These are phyloP conservation scores for Backusella psychrophila DNA, from an alignment of 192 early-diverging fungal species.

Conservation along the genomic window DNA sequence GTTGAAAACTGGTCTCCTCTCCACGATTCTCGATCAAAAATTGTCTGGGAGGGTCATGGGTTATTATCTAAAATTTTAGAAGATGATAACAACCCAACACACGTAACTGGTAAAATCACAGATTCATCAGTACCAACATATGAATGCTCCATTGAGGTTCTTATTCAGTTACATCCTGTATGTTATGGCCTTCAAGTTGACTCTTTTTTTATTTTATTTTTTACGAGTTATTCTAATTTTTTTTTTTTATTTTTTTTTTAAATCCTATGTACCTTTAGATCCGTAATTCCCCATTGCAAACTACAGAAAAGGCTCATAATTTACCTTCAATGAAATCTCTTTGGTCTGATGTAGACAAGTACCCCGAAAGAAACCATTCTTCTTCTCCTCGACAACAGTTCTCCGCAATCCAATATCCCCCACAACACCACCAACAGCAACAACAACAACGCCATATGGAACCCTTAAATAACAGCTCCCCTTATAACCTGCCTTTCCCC, in stretches of 20 bases:
- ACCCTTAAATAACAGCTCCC: background rate
- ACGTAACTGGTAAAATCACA: conserved; percentile 16
- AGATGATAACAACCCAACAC: conserved; percentile 3
- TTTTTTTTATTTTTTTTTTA: background rate
- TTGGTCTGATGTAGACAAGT: background rate
- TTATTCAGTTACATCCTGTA: conserved; percentile 33
- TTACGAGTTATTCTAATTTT: background rate
- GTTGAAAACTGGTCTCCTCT: conserved; percentile 8
- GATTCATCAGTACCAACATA: background rate
- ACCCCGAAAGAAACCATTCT: background rate
- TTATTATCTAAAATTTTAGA: conserved; percentile 25
- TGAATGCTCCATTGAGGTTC: conserved; percentile 16
- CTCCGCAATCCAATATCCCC: background rate
- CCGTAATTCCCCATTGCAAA: conserved; percentile 8
- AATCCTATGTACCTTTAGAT: background rate
- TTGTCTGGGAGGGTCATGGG: conserved; percentile 31
- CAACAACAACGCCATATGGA: background rate
- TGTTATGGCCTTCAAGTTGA: background rate
- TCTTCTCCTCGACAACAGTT: conserved; percentile 2
- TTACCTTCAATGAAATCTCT: conserved; percentile 13
- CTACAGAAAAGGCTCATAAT: conserved; percentile 3
- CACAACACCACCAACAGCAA: background rate
- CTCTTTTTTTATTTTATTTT: background rate
- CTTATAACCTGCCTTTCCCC: background rate
- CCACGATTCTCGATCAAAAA: conserved; percentile 8